Conservation (phyloP, 257 asterid species). For the Petunia axillaris region DNA sequence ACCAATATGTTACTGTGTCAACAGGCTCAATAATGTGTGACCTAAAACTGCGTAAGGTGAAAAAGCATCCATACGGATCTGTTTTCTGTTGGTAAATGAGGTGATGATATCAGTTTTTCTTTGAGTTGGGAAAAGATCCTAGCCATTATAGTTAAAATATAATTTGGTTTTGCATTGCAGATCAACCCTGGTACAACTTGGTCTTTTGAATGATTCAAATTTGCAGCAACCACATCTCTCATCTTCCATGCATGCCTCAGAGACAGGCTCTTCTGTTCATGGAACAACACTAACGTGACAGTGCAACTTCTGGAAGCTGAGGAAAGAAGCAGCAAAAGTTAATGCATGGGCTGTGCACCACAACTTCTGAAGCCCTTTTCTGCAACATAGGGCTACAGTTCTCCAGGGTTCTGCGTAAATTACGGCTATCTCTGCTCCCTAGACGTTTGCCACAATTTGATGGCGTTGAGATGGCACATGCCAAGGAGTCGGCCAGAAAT, state of each 20-base stretch:
- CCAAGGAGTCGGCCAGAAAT: neutral
- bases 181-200: slow-evolving; percentile 60
- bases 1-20: no score
- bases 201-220: slow-evolving; percentile 56
- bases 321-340: neutral
- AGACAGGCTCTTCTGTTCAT: slow-evolving; percentile 43
- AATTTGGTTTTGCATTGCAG: slow-evolving; percentile 42
- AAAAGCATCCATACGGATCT: neutral
- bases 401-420: neutral
- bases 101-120: neutral
- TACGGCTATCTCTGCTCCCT: neutral
- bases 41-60: neutral
- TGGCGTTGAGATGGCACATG: slow-evolving; percentile 7
- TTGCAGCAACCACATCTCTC: slow-evolving; percentile 45
- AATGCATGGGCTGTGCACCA: neutral
- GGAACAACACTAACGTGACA: slow-evolving; percentile 48
- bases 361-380: neutral
- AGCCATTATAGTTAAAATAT: neutral
- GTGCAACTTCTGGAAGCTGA: neutral
- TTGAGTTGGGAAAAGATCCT: neutral
- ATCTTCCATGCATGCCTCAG: slow-evolving; percentile 46
- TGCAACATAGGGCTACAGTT: slow-evolving; percentile 1
- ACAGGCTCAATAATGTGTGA: no score
- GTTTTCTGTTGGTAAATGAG: neutral
- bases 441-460: neutral